These are phyloP conservation scores for Darksidea phi DNA, from an alignment of 495 filamentous ascomycete genomes.

Conservation along the genomic window DNA sequence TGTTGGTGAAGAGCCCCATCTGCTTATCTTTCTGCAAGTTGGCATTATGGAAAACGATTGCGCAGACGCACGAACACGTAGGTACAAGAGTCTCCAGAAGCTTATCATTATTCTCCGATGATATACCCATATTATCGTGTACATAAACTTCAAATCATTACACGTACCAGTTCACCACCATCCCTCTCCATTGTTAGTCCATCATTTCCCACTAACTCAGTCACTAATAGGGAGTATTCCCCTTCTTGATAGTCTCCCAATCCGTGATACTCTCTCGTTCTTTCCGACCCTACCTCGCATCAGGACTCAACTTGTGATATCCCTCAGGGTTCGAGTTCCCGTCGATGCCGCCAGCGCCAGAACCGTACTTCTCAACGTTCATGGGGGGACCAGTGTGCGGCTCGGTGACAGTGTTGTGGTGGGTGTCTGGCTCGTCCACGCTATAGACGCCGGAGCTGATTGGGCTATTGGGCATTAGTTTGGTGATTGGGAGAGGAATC, in stretches of 20 bases:
- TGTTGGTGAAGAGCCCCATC: too few species aligned
- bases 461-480: background rate
- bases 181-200: background rate
- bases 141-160: too few species aligned
- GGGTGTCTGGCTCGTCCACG: slow-evolving; percentile 11
- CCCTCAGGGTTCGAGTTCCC: slow-evolving; percentile 20
- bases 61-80: too few species aligned
- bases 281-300: background rate
- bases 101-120: too few species aligned
- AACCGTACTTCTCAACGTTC: slow-evolving; percentile 38
- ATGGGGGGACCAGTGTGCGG: slow-evolving; percentile 40
- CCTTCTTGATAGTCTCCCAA: slow-evolving; percentile 37
- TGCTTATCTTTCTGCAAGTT: too few species aligned
- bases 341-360: slow-evolving; percentile 38
- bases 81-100: too few species aligned
- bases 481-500: too few species aligned
- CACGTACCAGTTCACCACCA: too few species aligned
- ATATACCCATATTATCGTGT: too few species aligned
- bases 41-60: too few species aligned
- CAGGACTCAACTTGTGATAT: slow-evolving; percentile 8
- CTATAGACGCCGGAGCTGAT: slow-evolving; percentile 15
- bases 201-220: background rate
- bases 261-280: slow-evolving; percentile 15
- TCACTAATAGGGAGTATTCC: slow-evolving; percentile 34
- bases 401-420: slow-evolving; percentile 28